Evolutionary conservation across 176 grass and related monocot genomes (phyloP).

Genomic region (Tuctoria greenei): DNA sequence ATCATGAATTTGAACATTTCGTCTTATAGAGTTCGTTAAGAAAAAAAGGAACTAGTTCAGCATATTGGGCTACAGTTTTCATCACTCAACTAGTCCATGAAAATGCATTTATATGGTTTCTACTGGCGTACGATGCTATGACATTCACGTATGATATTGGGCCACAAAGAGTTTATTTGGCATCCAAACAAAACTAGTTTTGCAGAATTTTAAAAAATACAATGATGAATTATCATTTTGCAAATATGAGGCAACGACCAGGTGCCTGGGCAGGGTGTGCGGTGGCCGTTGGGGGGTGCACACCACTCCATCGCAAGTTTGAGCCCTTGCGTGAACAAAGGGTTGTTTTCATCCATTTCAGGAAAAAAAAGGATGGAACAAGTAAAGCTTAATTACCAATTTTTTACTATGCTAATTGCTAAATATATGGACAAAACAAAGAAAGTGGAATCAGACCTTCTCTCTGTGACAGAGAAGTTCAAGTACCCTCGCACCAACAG

Average conservation of each 20-base stretch:
- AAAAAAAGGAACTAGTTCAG: background rate
- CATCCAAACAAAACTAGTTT: conserved; percentile 1
- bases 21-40: background rate
- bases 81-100: conserved; percentile 8
- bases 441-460: conserved; percentile 49
- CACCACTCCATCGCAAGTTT: background rate
- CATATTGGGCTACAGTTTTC: background rate
- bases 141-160: background rate
- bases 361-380: background rate
- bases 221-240: background rate
- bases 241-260: conserved; percentile 4
- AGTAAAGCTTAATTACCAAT: background rate
- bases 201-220: background rate
- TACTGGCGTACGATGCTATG: background rate
- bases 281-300: no score
- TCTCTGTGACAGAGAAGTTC: conserved; percentile 96
- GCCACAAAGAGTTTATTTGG: background rate
- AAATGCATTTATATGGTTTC: background rate
- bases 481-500: conserved; percentile 91
- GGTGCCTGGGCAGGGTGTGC: background rate
- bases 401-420: background rate
- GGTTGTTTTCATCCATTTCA: background rate
- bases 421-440: background rate
- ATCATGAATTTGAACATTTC: background rate
- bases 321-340: background rate